Percentiles rank a stretch among this genome's conserved stretches.
Evolutionary conservation across 1,139 yeast genomes (phyloP).

Genomic region (Hemisphaericaspora xylanilytica): DNA sequence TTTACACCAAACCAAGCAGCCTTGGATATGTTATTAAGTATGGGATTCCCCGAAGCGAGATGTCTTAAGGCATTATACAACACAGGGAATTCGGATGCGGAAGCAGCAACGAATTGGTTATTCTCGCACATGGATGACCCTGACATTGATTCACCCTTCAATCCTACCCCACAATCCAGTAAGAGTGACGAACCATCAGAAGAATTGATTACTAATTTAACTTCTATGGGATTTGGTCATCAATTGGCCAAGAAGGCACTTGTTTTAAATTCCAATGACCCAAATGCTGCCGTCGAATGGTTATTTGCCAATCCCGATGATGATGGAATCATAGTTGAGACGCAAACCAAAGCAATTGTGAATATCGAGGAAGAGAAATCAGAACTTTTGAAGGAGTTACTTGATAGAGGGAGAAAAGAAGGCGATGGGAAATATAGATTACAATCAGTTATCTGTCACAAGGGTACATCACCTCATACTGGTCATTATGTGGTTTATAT

Average conservation of each 20-base stretch:
- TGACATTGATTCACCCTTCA: conserved; percentile 66
- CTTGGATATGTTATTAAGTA: conserved; percentile 55
- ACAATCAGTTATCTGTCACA: conserved; percentile 82
- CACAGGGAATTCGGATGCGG: conserved; percentile 69
- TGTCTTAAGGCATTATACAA: conserved; percentile 64
- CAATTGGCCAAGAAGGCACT: conserved; percentile 71
- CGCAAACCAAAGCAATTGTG: conserved; percentile 13
- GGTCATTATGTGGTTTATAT: conserved; percentile 94
- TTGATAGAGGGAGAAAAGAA: conserved; percentile 5
- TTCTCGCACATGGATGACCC: conserved; percentile 85
- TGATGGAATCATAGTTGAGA: conserved; percentile 27
- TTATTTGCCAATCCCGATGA: conserved; percentile 75
- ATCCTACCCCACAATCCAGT: conserved; percentile 14
- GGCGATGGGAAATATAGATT: conserved; percentile 46
- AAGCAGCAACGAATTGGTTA: conserved; percentile 88
- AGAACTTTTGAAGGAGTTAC: conserved; percentile 18
- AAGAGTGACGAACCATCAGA: conserved; percentile 22
- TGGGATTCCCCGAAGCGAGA: conserved; percentile 85
- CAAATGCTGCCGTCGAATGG: conserved; percentile 88
- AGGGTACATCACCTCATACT: conserved; percentile 90
- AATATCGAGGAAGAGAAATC: conserved; percentile 23
- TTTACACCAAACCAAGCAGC: conserved; percentile 59
- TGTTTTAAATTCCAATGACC: conserved; percentile 52
- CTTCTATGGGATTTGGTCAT: conserved; percentile 74
- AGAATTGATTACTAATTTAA: conserved; percentile 50